A percentile compares a stretch with the other conserved stretches of the same genome.
Evolutionary conservation across 2,329 filamentous ascomycete genomes (phyloP).

Genomic region (Colletotrichum nymphaeae): DNA sequence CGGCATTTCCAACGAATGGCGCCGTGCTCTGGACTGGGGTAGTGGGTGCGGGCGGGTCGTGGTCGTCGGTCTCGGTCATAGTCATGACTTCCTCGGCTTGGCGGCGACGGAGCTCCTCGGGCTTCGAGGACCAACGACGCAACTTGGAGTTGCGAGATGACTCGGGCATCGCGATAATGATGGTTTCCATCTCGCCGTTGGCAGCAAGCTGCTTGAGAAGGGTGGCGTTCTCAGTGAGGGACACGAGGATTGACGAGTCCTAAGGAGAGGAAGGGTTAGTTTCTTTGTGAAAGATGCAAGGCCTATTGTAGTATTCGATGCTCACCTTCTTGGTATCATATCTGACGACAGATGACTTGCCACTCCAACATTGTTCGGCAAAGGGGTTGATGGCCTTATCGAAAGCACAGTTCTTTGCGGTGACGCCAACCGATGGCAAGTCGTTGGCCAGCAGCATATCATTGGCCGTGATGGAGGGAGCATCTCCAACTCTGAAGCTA

Average conservation of each 20-base stretch:
- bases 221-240: constrained; percentile 57
- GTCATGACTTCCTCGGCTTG: constrained; percentile 60
- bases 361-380: constrained; percentile 58
- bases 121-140: constrained; percentile 53
- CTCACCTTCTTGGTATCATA: constrained; percentile 58
- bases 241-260: constrained; percentile 50
- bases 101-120: constrained; percentile 59
- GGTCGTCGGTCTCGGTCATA: constrained; percentile 46
- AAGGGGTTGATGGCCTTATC: constrained; percentile 54
- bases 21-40: constrained; percentile 37
- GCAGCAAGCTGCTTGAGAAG: constrained; percentile 58
- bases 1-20: constrained; percentile 48
- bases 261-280: constrained; percentile 6
- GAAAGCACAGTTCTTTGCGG: constrained; percentile 50
- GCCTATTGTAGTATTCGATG: no score
- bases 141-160: constrained; percentile 50
- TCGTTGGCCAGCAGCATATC: constrained; percentile 55
- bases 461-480: constrained; percentile 56
- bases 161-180: constrained; percentile 65
- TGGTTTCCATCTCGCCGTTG: constrained; percentile 65
- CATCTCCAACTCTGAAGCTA: constrained; percentile 61
- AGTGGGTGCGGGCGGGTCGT: constrained; percentile 37
- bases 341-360: constrained; percentile 54
- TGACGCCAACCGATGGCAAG: constrained; percentile 52
- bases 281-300: background rate